Evolutionary conservation across 768 basidiomycete species (phyloP).

Genomic region (Tylopilus sp.): DNA sequence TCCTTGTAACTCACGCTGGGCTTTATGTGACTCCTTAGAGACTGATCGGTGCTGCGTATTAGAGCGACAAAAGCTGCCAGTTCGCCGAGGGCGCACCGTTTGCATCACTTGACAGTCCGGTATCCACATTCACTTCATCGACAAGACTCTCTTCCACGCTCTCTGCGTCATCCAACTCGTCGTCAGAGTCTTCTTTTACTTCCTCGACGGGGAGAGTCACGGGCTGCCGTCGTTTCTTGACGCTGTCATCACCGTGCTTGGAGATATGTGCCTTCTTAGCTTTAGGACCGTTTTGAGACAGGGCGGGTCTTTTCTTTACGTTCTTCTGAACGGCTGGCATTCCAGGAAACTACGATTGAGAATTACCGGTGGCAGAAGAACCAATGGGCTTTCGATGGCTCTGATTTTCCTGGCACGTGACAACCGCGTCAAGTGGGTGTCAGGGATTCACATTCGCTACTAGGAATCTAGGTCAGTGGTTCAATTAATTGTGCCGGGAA

Average conservation of each 20-base stretch:
- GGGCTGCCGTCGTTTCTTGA: conserved; percentile 59
- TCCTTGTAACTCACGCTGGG: conserved; percentile 60
- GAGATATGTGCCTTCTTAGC: conserved; percentile 51
- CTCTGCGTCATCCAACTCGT: conserved; percentile 33
- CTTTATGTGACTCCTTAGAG: conserved; percentile 66
- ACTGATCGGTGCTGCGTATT: conserved; percentile 36
- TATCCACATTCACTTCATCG: conserved; percentile 32
- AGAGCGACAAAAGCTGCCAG: conserved; percentile 2
- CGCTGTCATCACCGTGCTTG: conserved; percentile 28
- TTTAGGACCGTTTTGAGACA: conserved; percentile 45
- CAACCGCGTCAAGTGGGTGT: too few species aligned
- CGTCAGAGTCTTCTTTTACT: conserved; percentile 35
- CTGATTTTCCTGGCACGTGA: conserved; percentile 21
- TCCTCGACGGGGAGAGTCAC: conserved; percentile 44
- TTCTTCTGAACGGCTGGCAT: conserved; percentile 43
- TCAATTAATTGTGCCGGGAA: too few species aligned
- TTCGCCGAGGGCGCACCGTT: conserved; percentile 44
- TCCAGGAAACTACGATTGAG: background rate
- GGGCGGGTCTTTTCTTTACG: conserved; percentile 49
- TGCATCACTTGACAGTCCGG: conserved; percentile 44
- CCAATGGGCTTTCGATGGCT: too few species aligned
- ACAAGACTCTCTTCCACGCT: conserved; percentile 12
- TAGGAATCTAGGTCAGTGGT: too few species aligned
- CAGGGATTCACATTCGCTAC: too few species aligned
- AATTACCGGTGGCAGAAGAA: too few species aligned